Evolutionary conservation across 73 alveolate species (phyloP).

Genomic region (Effrenium voratum): DNA sequence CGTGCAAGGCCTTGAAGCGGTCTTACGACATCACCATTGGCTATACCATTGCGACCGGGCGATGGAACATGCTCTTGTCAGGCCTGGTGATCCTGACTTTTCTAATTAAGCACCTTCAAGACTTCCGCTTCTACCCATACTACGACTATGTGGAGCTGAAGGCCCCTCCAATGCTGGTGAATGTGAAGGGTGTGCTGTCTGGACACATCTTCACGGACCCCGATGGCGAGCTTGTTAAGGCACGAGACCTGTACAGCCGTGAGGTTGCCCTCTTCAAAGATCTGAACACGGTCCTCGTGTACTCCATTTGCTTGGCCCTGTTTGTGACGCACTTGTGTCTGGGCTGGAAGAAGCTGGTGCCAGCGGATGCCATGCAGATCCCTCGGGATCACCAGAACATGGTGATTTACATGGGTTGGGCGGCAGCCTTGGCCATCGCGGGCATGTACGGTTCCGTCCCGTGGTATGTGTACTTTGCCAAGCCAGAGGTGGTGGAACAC

Average conservation of each 20-base stretch:
- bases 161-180: conserved; percentile 38
- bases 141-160: conserved; percentile 71
- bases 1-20: conserved; percentile 74
- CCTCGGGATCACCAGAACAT: conserved; percentile 87
- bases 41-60: conserved; percentile 91
- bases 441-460: conserved; percentile 89
- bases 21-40: conserved; percentile 93
- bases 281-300: conserved; percentile 29
- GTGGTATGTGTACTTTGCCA: conserved; percentile 78
- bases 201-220: conserved; percentile 77
- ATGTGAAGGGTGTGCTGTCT: conserved; percentile 47
- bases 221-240: conserved; percentile 59
- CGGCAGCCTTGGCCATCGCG: conserved; percentile 58
- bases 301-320: conserved; percentile 14
- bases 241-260: conserved; percentile 64
- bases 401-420: conserved; percentile 90
- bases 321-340: conserved; percentile 56
- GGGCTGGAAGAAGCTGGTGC: conserved; percentile 91
- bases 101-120: conserved; percentile 56
- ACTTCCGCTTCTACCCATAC: conserved; percentile 88
- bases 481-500: conserved; percentile 40
- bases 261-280: conserved; percentile 93
- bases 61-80: conserved; percentile 88
- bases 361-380: conserved; percentile 75
- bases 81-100: conserved; percentile 77